These are phyloP conservation scores for Suhomyces prunicola DNA, from an alignment of 805 yeast genomes.

Conservation along the genomic window DNA sequence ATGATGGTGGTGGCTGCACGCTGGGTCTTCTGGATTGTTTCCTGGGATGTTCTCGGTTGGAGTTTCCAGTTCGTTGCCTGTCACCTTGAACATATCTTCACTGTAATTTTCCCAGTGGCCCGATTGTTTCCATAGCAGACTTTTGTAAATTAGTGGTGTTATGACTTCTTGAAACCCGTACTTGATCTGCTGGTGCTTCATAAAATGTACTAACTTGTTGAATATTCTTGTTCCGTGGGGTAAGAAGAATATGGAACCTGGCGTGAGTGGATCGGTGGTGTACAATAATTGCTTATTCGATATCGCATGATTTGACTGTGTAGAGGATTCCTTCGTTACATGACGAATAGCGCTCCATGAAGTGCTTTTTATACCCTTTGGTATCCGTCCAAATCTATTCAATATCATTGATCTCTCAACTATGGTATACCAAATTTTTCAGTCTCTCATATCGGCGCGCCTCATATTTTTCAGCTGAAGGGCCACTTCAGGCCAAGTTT, in stretches of 20 bases:
- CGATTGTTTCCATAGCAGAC: slow-evolving; percentile 80
- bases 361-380: background rate
- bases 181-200: slow-evolving; percentile 77
- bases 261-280: slow-evolving; percentile 76
- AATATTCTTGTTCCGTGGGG: slow-evolving; percentile 91
- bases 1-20: slow-evolving; percentile 8
- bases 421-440: background rate
- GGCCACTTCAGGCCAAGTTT: background rate
- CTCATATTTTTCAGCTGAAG: background rate
- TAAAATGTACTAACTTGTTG: slow-evolving; percentile 72
- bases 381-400: background rate
- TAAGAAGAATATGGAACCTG: slow-evolving; percentile 88
- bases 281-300: slow-evolving; percentile 72
- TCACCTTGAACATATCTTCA: slow-evolving; percentile 91
- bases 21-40: slow-evolving; percentile 1
- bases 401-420: background rate
- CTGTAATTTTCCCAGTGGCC: slow-evolving; percentile 97
- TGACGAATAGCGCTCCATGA: background rate
- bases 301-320: slow-evolving; percentile 41
- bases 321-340: slow-evolving; percentile 21
- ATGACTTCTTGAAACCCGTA: slow-evolving; percentile 90
- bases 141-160: slow-evolving; percentile 84
- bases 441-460: background rate
- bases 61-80: slow-evolving; percentile 45
- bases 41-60: slow-evolving; percentile 22